Conservation (phyloP, 305 asterid genomes). For the Solanum aculeatissimum region DNA sequence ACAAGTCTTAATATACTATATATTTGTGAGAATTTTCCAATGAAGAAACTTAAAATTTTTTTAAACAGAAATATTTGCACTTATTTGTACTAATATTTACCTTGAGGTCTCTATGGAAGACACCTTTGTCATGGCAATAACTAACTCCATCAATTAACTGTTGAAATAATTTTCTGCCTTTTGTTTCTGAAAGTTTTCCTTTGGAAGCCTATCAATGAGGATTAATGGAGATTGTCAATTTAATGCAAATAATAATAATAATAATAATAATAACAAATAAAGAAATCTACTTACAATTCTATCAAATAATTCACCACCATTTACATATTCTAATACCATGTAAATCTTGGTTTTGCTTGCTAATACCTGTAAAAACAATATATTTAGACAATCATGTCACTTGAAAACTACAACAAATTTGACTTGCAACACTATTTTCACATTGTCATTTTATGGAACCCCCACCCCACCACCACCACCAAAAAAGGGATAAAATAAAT, state of each 20-base stretch:
- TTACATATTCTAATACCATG: constrained; percentile 90
- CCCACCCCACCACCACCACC: neutral
- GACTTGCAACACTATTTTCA: neutral
- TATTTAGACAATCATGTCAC: neutral
- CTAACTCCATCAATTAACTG: constrained; percentile 82
- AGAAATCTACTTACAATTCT: constrained; percentile 55
- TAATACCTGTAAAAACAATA: constrained; percentile 42
- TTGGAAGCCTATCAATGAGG: constrained; percentile 41
- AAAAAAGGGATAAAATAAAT: neutral
- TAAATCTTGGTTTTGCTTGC: constrained; percentile 93
- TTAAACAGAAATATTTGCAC: neutral
- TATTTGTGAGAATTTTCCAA: neutral
- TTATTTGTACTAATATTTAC: constrained; percentile 3
- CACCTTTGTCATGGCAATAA: constrained; percentile 87
- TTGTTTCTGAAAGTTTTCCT: constrained; percentile 62
- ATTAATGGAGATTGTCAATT: neutral
- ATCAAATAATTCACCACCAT: constrained; percentile 89
- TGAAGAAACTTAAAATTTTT: neutral
- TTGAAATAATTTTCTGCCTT: constrained; percentile 81
- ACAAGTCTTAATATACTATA: neutral
- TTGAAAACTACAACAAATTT: neutral
- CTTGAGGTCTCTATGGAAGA: constrained; percentile 90
- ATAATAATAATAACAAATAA: neutral
- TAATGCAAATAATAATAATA: no score
- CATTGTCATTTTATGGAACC: neutral